Evolutionary conservation across 2,329 filamentous ascomycete genomes (phyloP).

Genomic region (Fusarium newnesense): DNA sequence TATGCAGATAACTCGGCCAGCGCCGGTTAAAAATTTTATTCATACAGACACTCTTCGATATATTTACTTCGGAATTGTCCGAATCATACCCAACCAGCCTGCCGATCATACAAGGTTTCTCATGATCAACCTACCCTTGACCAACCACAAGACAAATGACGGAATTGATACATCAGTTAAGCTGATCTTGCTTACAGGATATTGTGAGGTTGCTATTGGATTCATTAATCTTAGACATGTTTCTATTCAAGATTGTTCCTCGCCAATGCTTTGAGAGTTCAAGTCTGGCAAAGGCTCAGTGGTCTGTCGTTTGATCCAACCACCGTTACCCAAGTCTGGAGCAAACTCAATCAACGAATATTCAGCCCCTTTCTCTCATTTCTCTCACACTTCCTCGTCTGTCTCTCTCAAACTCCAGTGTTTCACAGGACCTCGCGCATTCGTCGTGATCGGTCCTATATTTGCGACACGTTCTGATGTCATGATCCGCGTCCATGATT

Average conservation of each 20-base stretch:
- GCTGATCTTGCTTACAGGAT: background rate
- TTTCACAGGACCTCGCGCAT: conserved; percentile 20
- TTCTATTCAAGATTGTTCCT: background rate
- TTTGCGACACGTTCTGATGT: conserved; percentile 15
- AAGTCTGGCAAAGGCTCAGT: background rate
- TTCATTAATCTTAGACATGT: background rate
- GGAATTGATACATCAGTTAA: background rate
- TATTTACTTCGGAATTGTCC: conserved; percentile 6
- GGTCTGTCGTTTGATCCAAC: background rate
- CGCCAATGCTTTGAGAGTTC: background rate
- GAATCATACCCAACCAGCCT: background rate
- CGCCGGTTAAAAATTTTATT: background rate
- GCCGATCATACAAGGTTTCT: conserved; percentile 1
- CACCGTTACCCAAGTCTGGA: background rate
- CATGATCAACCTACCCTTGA: conserved; percentile 1
- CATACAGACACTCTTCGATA: background rate
- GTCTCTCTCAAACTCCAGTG: background rate
- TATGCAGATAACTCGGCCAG: background rate
- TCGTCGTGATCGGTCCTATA: background rate
- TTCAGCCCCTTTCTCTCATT: background rate
- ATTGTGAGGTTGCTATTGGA: background rate
- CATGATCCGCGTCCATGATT: conserved; percentile 32
- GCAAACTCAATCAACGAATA: background rate
- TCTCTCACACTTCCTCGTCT: no score
- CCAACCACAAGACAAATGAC: conserved; percentile 2